Conservation (phyloP, 2,329 filamentous ascomycete species). For the Hysterium pulicare region DNA sequence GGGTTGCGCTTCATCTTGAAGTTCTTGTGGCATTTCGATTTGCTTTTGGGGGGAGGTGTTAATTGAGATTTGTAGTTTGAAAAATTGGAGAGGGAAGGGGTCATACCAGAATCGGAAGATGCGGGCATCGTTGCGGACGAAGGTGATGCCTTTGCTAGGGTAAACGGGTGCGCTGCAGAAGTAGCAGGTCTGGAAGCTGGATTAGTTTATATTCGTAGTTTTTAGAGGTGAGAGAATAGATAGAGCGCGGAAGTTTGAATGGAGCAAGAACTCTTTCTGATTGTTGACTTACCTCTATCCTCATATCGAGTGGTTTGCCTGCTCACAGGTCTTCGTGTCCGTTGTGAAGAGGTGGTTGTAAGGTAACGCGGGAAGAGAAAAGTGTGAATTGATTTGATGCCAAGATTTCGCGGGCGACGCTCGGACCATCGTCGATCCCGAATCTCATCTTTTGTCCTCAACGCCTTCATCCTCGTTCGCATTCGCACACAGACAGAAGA, state of each 20-base stretch:
- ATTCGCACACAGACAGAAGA: too few species aligned
- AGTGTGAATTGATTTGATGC: too few species aligned
- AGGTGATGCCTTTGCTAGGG: slow-evolving; percentile 54
- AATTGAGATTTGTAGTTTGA: not conserved
- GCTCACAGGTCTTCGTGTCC: too few species aligned
- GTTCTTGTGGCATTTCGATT: slow-evolving; percentile 62
- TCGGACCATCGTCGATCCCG: too few species aligned
- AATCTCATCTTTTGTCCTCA: too few species aligned
- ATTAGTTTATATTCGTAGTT: not conserved
- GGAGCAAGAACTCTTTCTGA: not conserved
- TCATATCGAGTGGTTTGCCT: too few species aligned
- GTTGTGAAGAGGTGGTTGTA: too few species aligned
- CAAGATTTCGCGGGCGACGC: too few species aligned
- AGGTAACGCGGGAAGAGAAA: too few species aligned
- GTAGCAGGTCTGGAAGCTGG: slow-evolving; percentile 53
- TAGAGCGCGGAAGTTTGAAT: not conserved
- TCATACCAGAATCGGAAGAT: slow-evolving; percentile 64
- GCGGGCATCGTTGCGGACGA: slow-evolving; percentile 64
- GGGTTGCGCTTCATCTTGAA: slow-evolving; percentile 99
- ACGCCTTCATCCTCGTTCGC: too few species aligned
- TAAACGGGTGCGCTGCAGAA: slow-evolving; percentile 64
- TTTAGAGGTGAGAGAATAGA: not conserved
- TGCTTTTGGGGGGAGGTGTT: slow-evolving; percentile 1
- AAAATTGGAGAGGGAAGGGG: too few species aligned
- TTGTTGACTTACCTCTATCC: slow-evolving; percentile 24